Evolutionary conservation across 345 rosid genomes (phyloP).

Genomic region (Lumnitzera littorea): DNA sequence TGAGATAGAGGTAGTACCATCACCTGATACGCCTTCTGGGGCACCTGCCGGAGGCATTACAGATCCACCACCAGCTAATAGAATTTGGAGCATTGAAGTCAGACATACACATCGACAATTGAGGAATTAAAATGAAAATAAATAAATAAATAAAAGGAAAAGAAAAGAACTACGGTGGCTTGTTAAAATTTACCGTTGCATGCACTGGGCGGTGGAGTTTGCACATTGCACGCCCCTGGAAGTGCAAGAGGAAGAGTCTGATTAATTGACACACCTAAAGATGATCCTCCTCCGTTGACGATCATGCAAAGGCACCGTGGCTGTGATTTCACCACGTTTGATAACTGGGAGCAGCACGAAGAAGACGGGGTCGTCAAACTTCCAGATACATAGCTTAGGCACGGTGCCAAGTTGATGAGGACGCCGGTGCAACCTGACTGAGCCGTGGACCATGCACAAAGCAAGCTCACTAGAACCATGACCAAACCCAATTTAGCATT

Average conservation of each 20-base stretch:
- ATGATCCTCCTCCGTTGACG: slow-evolving; percentile 29
- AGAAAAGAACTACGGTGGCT: slow-evolving; percentile 1
- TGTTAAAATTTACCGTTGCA: slow-evolving; percentile 30
- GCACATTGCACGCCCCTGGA: slow-evolving; percentile 42
- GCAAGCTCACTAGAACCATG: slow-evolving; percentile 17
- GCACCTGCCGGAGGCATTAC: too few species aligned
- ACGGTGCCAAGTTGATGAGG: slow-evolving; percentile 32
- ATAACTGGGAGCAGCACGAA: slow-evolving; percentile 50
- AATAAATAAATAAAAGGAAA: background rate
- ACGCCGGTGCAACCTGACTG: slow-evolving; percentile 38
- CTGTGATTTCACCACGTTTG: slow-evolving; percentile 35
- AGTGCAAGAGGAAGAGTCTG: slow-evolving; percentile 43
- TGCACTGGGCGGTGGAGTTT: slow-evolving; percentile 44
- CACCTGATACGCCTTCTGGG: too few species aligned
- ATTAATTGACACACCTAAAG: slow-evolving; percentile 37
- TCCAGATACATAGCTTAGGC: slow-evolving; percentile 33
- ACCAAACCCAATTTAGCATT: slow-evolving; percentile 1
- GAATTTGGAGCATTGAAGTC: too few species aligned
- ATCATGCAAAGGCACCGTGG: slow-evolving; percentile 45
- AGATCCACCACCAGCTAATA: too few species aligned
- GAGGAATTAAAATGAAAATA: background rate
- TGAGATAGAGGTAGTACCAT: too few species aligned
- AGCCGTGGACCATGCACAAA: slow-evolving; percentile 20
- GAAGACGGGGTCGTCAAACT: slow-evolving; percentile 37
- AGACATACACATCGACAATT: too few species aligned